phyloP scores from a whole-genome alignment of 2,329 filamentous ascomycete genomes.

The Talaromyces albobiverticillius region DNA sequence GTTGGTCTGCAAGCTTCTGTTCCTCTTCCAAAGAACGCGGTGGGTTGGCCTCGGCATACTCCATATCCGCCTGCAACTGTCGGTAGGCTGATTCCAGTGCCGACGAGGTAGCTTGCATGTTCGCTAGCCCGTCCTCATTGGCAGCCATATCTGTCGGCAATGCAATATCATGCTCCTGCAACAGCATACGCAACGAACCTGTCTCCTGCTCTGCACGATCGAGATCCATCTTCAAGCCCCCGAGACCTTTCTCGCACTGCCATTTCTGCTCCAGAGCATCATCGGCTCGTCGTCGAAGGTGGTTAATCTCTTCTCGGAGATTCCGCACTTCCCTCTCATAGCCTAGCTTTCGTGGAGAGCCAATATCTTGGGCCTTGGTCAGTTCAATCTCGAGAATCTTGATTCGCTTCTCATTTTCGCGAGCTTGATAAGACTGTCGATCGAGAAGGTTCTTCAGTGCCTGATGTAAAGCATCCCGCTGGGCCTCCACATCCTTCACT shows the following conservation, averaged over 20 bases:
- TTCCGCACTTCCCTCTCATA: constrained; percentile 81
- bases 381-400: constrained; percentile 73
- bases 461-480: constrained; percentile 86
- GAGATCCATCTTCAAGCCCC: constrained; percentile 90
- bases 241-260: constrained; percentile 87
- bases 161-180: constrained; percentile 79
- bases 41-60: constrained; percentile 65
- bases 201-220: constrained; percentile 95
- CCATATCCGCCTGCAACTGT: constrained; percentile 66
- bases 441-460: constrained; percentile 82
- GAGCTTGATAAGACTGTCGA: constrained; percentile 79
- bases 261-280: constrained; percentile 95
- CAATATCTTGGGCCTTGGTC: constrained; percentile 62
- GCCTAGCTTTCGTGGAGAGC: constrained; percentile 68
- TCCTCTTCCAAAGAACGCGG: constrained; percentile 73
- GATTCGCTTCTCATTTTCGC: constrained; percentile 79
- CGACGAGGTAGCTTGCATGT: constrained; percentile 60
- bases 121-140: constrained; percentile 39
- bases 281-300: constrained; percentile 80
- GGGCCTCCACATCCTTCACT: constrained; percentile 87
- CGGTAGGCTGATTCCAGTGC: constrained; percentile 72
- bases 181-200: constrained; percentile 70
- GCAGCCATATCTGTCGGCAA: constrained; percentile 61
- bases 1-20: constrained; percentile 30
- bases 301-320: constrained; percentile 79